Conservation (phyloP, 257 asterid genomes). For the Mentha longifolia region DNA sequence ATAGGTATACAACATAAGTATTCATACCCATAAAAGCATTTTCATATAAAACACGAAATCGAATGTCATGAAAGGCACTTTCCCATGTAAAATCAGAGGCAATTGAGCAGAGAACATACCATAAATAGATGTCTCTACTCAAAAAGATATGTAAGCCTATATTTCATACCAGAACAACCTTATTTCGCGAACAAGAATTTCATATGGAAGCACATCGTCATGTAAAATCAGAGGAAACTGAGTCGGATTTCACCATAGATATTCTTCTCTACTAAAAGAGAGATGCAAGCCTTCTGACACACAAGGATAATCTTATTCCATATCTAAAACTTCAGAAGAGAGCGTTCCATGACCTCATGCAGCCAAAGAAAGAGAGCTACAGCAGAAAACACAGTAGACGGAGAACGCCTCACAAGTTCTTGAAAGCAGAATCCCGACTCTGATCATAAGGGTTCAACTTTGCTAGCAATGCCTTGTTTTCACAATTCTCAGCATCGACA, state of each 20-base stretch:
- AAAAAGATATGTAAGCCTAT: conserved; percentile 24
- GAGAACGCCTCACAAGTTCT: conserved; percentile 62
- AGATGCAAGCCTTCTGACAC: conserved; percentile 29
- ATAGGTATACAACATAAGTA: not conserved
- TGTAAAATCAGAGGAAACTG: not conserved
- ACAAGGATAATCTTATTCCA: no score
- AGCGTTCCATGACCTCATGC: conserved; percentile 1
- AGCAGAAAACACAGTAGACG: not conserved
- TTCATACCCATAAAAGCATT: not conserved
- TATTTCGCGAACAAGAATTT: conserved; percentile 21
- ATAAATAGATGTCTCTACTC: not conserved
- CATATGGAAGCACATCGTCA: not conserved
- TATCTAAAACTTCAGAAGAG: not conserved
- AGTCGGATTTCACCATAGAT: not conserved
- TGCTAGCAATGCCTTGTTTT: conserved; percentile 83
- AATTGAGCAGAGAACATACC: not conserved
- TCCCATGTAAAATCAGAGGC: not conserved
- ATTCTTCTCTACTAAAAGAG: not conserved
- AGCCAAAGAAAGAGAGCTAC: not conserved
- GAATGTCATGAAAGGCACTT: not conserved
- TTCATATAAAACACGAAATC: not conserved
- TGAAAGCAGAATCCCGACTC: conserved; percentile 59
- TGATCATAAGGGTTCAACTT: conserved; percentile 75
- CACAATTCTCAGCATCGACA: conserved; percentile 85
- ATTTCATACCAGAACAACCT: conserved; percentile 19